phyloP scores from a whole-genome alignment of 2,329 filamentous ascomycete genomes.

The Akanthomyces lecanii region DNA sequence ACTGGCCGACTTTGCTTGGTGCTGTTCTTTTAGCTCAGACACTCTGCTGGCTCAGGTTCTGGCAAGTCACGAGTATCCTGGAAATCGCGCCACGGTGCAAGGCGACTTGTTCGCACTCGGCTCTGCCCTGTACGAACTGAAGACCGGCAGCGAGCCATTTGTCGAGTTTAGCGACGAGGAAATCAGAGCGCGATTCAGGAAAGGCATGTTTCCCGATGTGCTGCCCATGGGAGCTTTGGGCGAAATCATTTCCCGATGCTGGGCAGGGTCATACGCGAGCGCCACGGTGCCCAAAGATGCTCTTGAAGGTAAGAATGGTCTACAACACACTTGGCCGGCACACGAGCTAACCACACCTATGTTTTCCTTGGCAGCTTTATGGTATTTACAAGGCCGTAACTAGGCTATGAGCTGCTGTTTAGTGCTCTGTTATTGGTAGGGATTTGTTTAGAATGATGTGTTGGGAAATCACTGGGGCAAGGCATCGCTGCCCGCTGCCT shows the following conservation, averaged over 20 bases:
- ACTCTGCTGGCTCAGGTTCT: neutral
- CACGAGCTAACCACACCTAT: neutral
- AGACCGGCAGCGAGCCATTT: neutral
- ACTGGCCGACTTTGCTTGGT: conserved; percentile 1
- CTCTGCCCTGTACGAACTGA: neutral
- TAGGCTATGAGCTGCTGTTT: neutral
- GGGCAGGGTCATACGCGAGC: neutral
- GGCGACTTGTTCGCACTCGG: conserved; percentile 6
- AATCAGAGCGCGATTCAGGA: neutral
- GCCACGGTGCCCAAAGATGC: neutral
- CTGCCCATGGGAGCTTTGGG: neutral
- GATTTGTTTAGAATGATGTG: neutral
- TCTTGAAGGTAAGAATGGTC: neutral
- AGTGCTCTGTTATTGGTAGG: neutral
- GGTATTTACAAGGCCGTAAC: neutral
- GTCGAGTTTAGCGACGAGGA: neutral
- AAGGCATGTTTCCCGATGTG: neutral
- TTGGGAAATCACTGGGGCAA: neutral
- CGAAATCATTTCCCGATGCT: neutral
- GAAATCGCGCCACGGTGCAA: neutral
- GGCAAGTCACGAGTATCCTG: conserved; percentile 4
- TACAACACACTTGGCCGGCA: neutral
- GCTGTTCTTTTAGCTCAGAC: neutral
- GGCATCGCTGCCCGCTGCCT: conserved; percentile 6
- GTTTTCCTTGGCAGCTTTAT: neutral